These are phyloP conservation scores for Mucor piriformis DNA, from an alignment of 371 early-diverging fungal species.

Conservation along the genomic window DNA sequence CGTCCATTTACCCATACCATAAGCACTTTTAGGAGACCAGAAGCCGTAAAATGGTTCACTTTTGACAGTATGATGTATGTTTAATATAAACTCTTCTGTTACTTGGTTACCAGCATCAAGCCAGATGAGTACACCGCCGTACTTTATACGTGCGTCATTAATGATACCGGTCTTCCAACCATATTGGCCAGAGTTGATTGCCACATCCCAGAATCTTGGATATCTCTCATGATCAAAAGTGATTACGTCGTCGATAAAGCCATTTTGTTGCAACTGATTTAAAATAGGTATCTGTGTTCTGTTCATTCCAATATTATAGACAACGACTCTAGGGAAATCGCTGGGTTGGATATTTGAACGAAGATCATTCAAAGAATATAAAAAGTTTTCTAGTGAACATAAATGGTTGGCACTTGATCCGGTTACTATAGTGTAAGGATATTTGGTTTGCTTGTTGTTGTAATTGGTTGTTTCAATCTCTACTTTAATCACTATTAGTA, in stretches of 20 bases:
- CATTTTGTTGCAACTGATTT: conserved; percentile 42
- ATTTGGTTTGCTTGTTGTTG: neutral
- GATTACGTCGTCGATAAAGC: conserved; percentile 52
- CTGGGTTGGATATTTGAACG: conserved; percentile 29
- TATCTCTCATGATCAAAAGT: conserved; percentile 58
- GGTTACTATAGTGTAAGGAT: conserved; percentile 61
- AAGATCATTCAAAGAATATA: conserved; percentile 54
- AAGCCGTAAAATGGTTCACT: conserved; percentile 45
- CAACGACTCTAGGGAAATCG: conserved; percentile 50
- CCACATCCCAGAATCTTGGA: conserved; percentile 68
- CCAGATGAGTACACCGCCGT: conserved; percentile 60
- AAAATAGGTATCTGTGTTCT: conserved; percentile 50
- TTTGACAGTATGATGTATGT: conserved; percentile 46
- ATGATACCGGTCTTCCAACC: conserved; percentile 73
- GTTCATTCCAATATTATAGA: conserved; percentile 58
- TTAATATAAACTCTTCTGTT: conserved; percentile 54
- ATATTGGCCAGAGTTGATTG: conserved; percentile 62
- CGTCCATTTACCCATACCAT: conserved; percentile 57
- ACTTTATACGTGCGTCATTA: conserved; percentile 53
- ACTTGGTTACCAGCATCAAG: conserved; percentile 65
- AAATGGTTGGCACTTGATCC: conserved; percentile 67
- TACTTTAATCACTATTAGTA: neutral
- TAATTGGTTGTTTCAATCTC: neutral
- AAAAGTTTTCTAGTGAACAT: conserved; percentile 62
- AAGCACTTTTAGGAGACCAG: conserved; percentile 61